These are phyloP conservation scores for Calamus simplicifolius DNA, from an alignment of 176 grass and related monocot genomes.

Conservation along the genomic window DNA sequence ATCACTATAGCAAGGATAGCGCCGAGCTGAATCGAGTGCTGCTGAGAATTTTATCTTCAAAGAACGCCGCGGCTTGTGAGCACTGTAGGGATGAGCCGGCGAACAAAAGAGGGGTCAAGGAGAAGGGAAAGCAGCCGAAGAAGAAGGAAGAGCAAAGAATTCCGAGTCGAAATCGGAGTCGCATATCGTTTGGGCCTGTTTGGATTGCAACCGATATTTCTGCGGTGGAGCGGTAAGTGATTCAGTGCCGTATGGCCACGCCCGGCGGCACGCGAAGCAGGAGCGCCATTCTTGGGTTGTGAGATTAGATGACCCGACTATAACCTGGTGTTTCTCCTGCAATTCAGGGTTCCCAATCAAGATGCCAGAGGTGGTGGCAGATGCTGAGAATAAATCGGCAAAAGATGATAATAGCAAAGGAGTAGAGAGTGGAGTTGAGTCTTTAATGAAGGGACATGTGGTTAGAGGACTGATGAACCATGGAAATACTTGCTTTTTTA, in stretches of 20 bases:
- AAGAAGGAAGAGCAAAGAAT: conserved; percentile 45
- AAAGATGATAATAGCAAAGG: conserved; percentile 9
- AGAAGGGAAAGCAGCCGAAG: conserved; percentile 60
- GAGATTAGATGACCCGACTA: conserved; percentile 30
- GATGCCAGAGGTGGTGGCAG: conserved; percentile 32
- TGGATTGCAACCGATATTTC: conserved; percentile 64
- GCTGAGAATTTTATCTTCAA: conserved; percentile 42
- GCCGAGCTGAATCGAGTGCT: conserved; percentile 52
- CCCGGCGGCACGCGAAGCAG: conserved; percentile 84
- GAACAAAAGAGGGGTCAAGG: conserved; percentile 31
- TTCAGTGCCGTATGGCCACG: conserved; percentile 77
- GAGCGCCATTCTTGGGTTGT: conserved; percentile 70
- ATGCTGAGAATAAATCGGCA: conserved; percentile 16
- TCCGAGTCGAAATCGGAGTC: conserved; percentile 29
- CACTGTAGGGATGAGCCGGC: conserved; percentile 72
- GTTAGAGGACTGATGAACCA: conserved; percentile 82
- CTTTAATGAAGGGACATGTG: conserved; percentile 21
- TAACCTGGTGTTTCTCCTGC: conserved; percentile 72
- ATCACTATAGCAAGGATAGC: conserved; percentile 38
- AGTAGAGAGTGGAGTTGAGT: conserved; percentile 4
- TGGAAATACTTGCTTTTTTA: conserved; percentile 94
- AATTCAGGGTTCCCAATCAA: conserved; percentile 43
- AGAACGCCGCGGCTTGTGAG: conserved; percentile 40
- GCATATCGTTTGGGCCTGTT: conserved; percentile 61
- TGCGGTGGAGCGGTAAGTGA: conserved; percentile 58